These are phyloP conservation scores for Chimonanthus salicifolius DNA, from an alignment of 164 flowering plant genomes.

Conservation along the genomic window DNA sequence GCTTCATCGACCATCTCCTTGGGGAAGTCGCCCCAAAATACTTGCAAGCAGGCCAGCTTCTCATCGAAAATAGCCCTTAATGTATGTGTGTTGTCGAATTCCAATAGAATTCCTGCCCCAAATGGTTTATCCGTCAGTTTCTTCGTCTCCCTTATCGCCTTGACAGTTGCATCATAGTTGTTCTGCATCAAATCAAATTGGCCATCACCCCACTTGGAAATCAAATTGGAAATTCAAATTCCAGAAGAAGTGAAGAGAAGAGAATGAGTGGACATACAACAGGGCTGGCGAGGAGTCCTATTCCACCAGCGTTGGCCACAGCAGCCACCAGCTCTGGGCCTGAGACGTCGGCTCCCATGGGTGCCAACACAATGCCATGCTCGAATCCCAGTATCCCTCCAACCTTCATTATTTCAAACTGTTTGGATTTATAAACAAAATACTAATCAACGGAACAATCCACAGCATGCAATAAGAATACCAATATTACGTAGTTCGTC, in stretches of 20 bases:
- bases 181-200: conserved; percentile 5
- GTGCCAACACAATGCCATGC: conserved; percentile 23
- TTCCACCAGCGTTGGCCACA: conserved; percentile 27
- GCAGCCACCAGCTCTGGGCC: conserved; percentile 26
- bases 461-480: no score
- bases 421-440: no score
- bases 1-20: conserved; percentile 36
- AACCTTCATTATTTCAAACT: conserved; percentile 1
- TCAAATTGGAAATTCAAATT: background rate
- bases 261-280: conserved; percentile 12
- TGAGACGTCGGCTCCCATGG: conserved; percentile 27
- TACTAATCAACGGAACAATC: no score
- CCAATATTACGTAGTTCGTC: no score
- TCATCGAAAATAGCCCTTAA: conserved; percentile 26
- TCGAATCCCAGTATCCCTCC: conserved; percentile 30
- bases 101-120: conserved; percentile 21
- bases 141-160: conserved; percentile 20
- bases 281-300: conserved; percentile 25
- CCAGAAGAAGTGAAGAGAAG: background rate
- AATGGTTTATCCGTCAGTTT: conserved; percentile 22
- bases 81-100: conserved; percentile 19
- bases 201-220: background rate
- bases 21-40: conserved; percentile 29
- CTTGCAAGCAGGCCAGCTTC: conserved; percentile 24
- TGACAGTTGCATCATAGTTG: conserved; percentile 22